Evolutionary conservation across 352 stramenopile genomes (phyloP).

Genomic region (Discostella stelligera): DNA sequence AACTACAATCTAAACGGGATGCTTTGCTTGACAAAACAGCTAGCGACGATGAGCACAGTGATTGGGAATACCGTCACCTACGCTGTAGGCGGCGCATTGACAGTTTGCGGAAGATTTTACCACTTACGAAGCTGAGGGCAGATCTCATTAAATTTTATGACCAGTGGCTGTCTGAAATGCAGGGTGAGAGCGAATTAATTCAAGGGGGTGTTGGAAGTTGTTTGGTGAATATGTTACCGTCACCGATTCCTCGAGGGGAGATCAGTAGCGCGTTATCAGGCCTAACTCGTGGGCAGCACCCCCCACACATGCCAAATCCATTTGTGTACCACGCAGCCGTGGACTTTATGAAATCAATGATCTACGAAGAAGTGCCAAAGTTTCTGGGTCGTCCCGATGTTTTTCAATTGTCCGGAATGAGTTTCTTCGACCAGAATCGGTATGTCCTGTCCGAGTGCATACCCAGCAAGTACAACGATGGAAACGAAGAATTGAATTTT

Average conservation of each 20-base stretch:
- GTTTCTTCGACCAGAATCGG: conserved; percentile 46
- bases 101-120: conserved; percentile 30
- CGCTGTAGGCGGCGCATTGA: conserved; percentile 24
- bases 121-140: conserved; percentile 50
- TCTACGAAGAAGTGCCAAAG: conserved; percentile 21
- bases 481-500: conserved; percentile 1
- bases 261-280: neutral
- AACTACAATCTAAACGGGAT: neutral
- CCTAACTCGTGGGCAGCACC: conserved; percentile 22
- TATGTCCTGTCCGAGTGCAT: conserved; percentile 37
- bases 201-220: conserved; percentile 48
- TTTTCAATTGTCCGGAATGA: conserved; percentile 45
- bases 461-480: neutral
- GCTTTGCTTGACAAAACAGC: conserved; percentile 23
- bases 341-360: conserved; percentile 41
- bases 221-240: conserved; percentile 59
- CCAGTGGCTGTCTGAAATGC: conserved; percentile 44
- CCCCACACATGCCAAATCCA: conserved; percentile 18
- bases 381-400: conserved; percentile 1
- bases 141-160: conserved; percentile 58
- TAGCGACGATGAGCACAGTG: conserved; percentile 25
- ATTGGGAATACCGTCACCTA: conserved; percentile 4
- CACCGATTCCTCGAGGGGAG: conserved; percentile 29
- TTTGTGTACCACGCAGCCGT: conserved; percentile 32
- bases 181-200: conserved; percentile 32